Percentiles rank a stretch among this genome's conserved stretches.
phyloP scores from a whole-genome alignment of 2,329 filamentous ascomycete genomes.

The Aquanectria penicillioides region DNA sequence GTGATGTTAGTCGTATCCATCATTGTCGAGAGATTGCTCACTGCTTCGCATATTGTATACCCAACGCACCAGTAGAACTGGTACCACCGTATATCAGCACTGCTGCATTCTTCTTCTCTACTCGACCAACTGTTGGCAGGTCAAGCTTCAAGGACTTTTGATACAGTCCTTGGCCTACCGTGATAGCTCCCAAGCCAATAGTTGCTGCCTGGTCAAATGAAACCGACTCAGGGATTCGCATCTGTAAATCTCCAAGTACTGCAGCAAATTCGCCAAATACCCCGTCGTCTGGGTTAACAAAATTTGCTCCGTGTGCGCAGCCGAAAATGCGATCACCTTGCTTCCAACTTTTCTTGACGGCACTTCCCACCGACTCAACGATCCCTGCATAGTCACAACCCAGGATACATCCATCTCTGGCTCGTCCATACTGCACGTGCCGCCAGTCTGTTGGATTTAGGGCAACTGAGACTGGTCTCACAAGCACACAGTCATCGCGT shows the following conservation, averaged over 20 bases:
- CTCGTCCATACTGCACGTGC: slow-evolving; percentile 31
- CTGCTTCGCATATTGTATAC: slow-evolving; percentile 55
- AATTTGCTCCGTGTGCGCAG: slow-evolving; percentile 46
- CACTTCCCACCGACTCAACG: slow-evolving; percentile 56
- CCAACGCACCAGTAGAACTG: slow-evolving; percentile 65
- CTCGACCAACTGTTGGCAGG: slow-evolving; percentile 51
- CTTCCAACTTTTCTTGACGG: slow-evolving; percentile 49
- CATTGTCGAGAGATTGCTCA: neutral
- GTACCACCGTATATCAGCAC: slow-evolving; percentile 59
- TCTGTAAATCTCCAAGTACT: slow-evolving; percentile 52
- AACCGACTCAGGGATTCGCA: slow-evolving; percentile 57
- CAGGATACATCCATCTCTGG: slow-evolving; percentile 31
- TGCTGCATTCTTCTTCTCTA: slow-evolving; percentile 46
- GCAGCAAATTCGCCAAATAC: slow-evolving; percentile 53
- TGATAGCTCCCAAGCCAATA: slow-evolving; percentile 52
- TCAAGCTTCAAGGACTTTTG: slow-evolving; percentile 53
- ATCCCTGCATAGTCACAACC: slow-evolving; percentile 60
- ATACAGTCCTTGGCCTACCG: slow-evolving; percentile 55
- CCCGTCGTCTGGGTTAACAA: slow-evolving; percentile 51
- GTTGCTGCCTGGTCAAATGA: slow-evolving; percentile 58
- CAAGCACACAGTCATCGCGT: slow-evolving; percentile 38
- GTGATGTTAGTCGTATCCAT: neutral
- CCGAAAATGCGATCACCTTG: slow-evolving; percentile 60
- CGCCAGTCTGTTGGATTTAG: slow-evolving; percentile 50
- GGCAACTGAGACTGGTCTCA: slow-evolving; percentile 45